phyloP scores from a whole-genome alignment of 257 asterid species.

The Ilex aquifolium region DNA sequence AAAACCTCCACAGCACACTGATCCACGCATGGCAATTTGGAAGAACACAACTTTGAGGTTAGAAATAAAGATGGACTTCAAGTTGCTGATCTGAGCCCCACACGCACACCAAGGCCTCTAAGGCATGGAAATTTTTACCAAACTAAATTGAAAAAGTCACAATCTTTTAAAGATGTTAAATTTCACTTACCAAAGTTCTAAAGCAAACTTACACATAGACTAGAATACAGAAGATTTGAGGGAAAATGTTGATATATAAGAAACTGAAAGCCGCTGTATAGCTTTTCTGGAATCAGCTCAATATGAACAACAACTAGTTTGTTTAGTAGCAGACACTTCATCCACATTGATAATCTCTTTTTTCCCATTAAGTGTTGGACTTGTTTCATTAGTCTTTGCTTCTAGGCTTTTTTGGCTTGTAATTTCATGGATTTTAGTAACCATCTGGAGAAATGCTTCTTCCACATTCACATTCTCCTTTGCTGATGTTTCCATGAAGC shows the following conservation, averaged over 20 bases:
- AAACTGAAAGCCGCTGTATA: background rate
- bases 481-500: constrained; percentile 81
- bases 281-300: constrained; percentile 3
- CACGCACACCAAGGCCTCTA: no score
- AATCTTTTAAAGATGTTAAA: no score
- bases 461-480: constrained; percentile 79
- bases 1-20: no score
- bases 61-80: no score
- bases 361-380: constrained; percentile 31
- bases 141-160: no score
- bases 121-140: no score
- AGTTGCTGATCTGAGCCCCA: no score
- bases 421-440: constrained; percentile 51
- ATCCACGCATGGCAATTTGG: no score
- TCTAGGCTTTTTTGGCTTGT: constrained; percentile 50
- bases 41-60: no score
- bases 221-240: no score
- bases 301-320: constrained; percentile 53
- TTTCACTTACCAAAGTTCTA: no score
- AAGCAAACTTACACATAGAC: no score
- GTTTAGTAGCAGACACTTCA: constrained; percentile 75
- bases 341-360: constrained; percentile 54
- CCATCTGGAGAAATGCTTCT: constrained; percentile 73
- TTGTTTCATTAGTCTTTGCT: constrained; percentile 31
- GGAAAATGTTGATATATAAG: background rate